Evolutionary conservation across 257 asterid species (phyloP).

Genomic region (Coffea canephora): DNA sequence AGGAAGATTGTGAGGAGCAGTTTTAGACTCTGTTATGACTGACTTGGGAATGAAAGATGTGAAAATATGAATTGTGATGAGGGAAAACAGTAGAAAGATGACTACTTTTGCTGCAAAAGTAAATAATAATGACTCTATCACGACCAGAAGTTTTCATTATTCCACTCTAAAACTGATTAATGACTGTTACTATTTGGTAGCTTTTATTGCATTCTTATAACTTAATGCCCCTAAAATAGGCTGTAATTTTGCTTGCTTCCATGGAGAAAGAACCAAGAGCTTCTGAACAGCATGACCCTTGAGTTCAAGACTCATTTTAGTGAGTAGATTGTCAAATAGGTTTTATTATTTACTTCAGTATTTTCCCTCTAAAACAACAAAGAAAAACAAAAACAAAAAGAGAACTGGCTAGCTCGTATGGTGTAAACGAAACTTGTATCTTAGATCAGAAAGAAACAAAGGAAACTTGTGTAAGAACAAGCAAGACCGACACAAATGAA

Average conservation of each 20-base stretch:
- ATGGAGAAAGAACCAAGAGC: neutral
- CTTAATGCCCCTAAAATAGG: slow-evolving; percentile 1
- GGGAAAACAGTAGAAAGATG: slow-evolving; percentile 1
- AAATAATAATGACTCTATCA: neutral
- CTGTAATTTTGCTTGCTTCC: slow-evolving; percentile 5
- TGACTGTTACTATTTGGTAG: neutral
- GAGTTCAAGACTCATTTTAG: neutral
- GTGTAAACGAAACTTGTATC: too few relatives aligned
- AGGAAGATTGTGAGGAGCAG: slow-evolving; percentile 10
- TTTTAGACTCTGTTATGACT: neutral
- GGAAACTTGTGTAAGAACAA: neutral
- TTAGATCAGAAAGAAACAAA: too few relatives aligned
- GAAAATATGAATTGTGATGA: neutral
- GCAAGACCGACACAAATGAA: slow-evolving; percentile 3
- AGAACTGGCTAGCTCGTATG: too few relatives aligned
- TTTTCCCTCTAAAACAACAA: neutral
- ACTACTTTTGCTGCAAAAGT: slow-evolving; percentile 14
- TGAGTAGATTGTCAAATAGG: too few relatives aligned
- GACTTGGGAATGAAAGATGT: slow-evolving; percentile 1
- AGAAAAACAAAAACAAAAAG: too few relatives aligned
- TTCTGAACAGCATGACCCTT: neutral
- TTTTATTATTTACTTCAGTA: too few relatives aligned
- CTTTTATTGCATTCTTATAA: neutral
- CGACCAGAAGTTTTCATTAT: neutral
- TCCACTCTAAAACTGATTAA: neutral